These are phyloP conservation scores for Ceratocystiopsis sp. DNA, from an alignment of 2,329 filamentous ascomycete genomes.

Conservation along the genomic window DNA sequence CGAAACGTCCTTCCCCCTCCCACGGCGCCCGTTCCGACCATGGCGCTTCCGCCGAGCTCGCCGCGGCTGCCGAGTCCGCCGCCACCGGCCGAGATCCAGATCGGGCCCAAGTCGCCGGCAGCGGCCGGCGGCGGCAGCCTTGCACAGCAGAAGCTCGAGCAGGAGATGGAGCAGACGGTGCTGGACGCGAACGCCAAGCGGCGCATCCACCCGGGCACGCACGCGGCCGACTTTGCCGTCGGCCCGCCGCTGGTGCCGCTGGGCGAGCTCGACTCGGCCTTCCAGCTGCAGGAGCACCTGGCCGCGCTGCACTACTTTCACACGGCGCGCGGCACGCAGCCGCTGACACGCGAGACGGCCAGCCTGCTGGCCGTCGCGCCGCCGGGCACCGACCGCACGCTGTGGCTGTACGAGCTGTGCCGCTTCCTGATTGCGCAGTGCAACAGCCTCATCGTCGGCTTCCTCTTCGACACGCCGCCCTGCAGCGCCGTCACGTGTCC, in stretches of 20 bases:
- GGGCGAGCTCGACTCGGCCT: slow-evolving; percentile 85
- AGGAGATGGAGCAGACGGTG: slow-evolving; percentile 44
- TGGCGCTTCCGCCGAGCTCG: slow-evolving; percentile 54
- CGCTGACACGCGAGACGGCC: slow-evolving; percentile 63
- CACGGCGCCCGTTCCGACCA: slow-evolving; percentile 5
- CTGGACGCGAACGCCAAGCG: slow-evolving; percentile 61
- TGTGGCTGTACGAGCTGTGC: slow-evolving; percentile 97
- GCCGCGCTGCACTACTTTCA: slow-evolving; percentile 77
- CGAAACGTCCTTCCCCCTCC: neutral
- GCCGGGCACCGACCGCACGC: slow-evolving; percentile 61
- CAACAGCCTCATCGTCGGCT: slow-evolving; percentile 80
- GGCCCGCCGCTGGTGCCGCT: slow-evolving; percentile 79
- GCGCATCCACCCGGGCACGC: slow-evolving; percentile 83
- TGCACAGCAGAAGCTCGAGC: slow-evolving; percentile 34
- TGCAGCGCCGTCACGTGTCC: slow-evolving; percentile 83
- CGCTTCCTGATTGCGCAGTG: slow-evolving; percentile 90
- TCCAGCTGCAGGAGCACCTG: slow-evolving; percentile 93
- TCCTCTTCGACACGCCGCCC: slow-evolving; percentile 78
- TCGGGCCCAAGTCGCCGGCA: slow-evolving; percentile 31
- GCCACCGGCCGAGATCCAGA: slow-evolving; percentile 85
- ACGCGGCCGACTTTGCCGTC: slow-evolving; percentile 78
- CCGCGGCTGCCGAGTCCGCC: slow-evolving; percentile 89
- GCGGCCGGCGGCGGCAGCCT: slow-evolving; percentile 13
- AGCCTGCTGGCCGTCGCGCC: slow-evolving; percentile 63
- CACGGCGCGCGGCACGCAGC: slow-evolving; percentile 48